phyloP scores from a whole-genome alignment of 306 rosid species.

The Malus sieversii region DNA sequence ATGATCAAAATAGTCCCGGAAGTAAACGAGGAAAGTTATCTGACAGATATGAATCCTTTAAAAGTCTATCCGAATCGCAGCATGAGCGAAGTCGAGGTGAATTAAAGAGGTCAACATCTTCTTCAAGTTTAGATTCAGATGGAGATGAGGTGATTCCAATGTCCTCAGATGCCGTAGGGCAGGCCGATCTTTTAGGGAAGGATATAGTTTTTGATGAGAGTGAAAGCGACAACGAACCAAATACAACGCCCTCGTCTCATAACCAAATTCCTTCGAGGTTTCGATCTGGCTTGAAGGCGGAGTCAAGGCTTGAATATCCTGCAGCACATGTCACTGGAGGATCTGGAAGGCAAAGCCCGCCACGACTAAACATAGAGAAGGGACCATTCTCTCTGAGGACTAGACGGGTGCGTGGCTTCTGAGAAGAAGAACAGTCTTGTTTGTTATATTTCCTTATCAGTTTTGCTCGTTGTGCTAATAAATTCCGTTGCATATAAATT shows the following conservation, averaged over 20 bases:
- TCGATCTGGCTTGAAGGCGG: constrained; percentile 22
- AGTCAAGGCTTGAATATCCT: background rate
- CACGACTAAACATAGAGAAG: constrained; percentile 33
- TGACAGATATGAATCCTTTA: constrained; percentile 15
- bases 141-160: constrained; percentile 1
- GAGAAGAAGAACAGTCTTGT: background rate
- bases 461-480: constrained; percentile 16
- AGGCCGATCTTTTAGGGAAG: constrained; percentile 21
- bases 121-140: constrained; percentile 30
- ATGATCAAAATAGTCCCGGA: constrained; percentile 36
- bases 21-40: constrained; percentile 16
- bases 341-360: constrained; percentile 26
- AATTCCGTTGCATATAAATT: background rate
- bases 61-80: constrained; percentile 15
- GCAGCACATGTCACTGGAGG: constrained; percentile 17
- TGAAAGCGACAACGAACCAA: constrained; percentile 30
- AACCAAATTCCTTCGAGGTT: constrained; percentile 23
- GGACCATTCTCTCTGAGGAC: constrained; percentile 54
- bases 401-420: constrained; percentile 22
- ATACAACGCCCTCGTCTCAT: constrained; percentile 6
- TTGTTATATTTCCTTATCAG: background rate
- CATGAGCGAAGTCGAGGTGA: constrained; percentile 16
- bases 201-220: constrained; percentile 42
- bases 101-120: constrained; percentile 19
- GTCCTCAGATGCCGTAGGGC: constrained; percentile 4